Percentiles rank a stretch among this genome's conserved stretches.
phyloP scores from a whole-genome alignment of 352 stramenopile genomes.

The Globisporangium emineosum region DNA sequence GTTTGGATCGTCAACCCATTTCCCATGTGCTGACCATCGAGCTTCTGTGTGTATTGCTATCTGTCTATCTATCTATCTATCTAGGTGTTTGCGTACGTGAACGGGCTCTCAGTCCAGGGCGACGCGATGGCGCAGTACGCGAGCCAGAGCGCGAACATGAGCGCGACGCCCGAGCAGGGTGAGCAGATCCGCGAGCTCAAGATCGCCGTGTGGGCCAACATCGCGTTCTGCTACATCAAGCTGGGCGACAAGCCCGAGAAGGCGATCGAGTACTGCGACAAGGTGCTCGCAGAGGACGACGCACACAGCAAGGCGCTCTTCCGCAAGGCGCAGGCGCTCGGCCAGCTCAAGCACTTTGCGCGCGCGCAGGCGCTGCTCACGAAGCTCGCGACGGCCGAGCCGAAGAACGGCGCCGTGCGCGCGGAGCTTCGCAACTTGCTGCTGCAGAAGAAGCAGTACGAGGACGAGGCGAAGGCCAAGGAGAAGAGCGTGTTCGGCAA shows the following conservation, averaged over 20 bases:
- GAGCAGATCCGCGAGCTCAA: conserved; percentile 62
- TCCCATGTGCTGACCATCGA: neutral
- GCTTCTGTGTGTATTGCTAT: neutral
- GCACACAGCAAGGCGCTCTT: conserved; percentile 77
- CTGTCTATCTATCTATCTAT: neutral
- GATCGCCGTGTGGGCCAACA: conserved; percentile 74
- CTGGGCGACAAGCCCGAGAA: conserved; percentile 43
- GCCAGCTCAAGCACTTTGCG: conserved; percentile 54
- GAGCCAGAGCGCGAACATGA: conserved; percentile 39
- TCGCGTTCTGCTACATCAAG: conserved; percentile 81
- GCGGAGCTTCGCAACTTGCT: conserved; percentile 56
- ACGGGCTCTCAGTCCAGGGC: conserved; percentile 66
- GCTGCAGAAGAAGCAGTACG: conserved; percentile 50
- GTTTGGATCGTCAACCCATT: neutral
- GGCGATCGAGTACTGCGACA: conserved; percentile 66
- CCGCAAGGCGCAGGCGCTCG: conserved; percentile 75
- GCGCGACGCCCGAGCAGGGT: conserved; percentile 46
- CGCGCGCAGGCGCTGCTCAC: conserved; percentile 51
- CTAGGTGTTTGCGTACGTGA: conserved; percentile 80
- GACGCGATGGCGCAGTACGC: conserved; percentile 81
- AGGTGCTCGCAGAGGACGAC: conserved; percentile 63
- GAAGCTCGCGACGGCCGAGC: conserved; percentile 52
- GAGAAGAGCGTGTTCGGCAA: conserved; percentile 64
- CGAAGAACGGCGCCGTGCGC: conserved; percentile 67
- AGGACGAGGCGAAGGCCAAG: conserved; percentile 50